These are phyloP conservation scores for Euphorbia pulcherrima DNA, from an alignment of 345 rosid genomes.

Conservation along the genomic window DNA sequence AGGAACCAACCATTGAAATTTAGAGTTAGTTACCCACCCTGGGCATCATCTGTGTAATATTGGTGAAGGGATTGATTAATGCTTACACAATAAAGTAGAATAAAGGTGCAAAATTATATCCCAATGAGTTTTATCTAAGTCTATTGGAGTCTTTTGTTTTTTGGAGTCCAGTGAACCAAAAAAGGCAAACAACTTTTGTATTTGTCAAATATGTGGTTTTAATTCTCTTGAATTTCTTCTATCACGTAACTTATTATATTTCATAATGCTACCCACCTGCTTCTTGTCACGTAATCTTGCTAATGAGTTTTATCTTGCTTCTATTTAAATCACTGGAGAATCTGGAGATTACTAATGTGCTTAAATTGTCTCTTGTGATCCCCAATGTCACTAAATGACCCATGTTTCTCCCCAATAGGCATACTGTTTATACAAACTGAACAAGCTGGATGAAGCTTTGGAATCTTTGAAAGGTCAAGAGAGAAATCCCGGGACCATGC, in stretches of 20 bases:
- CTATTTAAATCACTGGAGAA: background rate
- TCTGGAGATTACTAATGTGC: background rate
- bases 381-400: background rate
- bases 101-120: background rate
- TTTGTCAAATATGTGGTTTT: background rate
- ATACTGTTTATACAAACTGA: conserved; percentile 85
- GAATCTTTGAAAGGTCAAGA: conserved; percentile 50
- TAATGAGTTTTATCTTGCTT: background rate
- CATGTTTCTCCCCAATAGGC: conserved; percentile 41
- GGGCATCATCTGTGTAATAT: background rate
- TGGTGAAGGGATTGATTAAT: background rate
- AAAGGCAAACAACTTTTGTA: background rate
- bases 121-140: background rate
- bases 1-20: background rate
- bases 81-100: background rate
- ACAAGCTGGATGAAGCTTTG: conserved; percentile 76
- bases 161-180: background rate
- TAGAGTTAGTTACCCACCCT: background rate
- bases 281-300: background rate
- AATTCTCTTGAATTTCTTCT: background rate
- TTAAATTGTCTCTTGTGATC: background rate
- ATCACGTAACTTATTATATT: background rate
- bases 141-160: background rate
- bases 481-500: conserved; percentile 45
- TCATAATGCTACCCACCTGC: background rate